A percentile compares a stretch with the other conserved stretches of the same genome.
phyloP scores from a whole-genome alignment of 2,329 filamentous ascomycete genomes.

The Metarhizium brunneum region DNA sequence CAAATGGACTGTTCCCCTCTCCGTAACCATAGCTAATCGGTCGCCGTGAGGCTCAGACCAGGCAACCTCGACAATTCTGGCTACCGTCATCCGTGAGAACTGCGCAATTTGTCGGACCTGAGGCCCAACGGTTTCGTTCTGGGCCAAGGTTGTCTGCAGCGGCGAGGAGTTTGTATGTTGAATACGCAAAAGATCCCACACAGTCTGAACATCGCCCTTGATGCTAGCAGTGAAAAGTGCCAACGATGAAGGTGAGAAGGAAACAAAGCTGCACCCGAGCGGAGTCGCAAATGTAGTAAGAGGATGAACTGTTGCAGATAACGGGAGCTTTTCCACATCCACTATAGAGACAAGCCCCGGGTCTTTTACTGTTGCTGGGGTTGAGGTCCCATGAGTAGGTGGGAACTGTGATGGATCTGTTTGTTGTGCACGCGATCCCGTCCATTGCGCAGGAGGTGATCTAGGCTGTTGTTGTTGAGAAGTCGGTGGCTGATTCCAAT shows the following conservation, averaged over 20 bases:
- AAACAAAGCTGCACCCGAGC: constrained; percentile 72
- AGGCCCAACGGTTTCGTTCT: constrained; percentile 38
- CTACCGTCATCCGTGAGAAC: constrained; percentile 85
- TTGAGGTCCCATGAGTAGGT: constrained; percentile 52
- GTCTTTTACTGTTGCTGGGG: constrained; percentile 51
- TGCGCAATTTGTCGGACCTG: constrained; percentile 76
- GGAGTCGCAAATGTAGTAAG: constrained; percentile 62
- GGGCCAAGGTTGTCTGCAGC: constrained; percentile 38
- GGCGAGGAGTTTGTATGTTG: constrained; percentile 54
- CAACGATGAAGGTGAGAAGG: constrained; percentile 65
- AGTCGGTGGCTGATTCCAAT: constrained; percentile 55
- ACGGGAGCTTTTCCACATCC: constrained; percentile 54
- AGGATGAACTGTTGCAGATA: constrained; percentile 46
- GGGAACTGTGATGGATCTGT: constrained; percentile 52
- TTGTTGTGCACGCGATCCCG: constrained; percentile 32
- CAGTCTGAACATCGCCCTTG: constrained; percentile 74
- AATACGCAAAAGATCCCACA: constrained; percentile 68
- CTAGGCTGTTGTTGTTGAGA: constrained; percentile 25
- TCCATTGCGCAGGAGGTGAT: constrained; percentile 41
- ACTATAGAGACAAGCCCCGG: constrained; percentile 67
- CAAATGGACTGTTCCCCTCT: constrained; percentile 90
- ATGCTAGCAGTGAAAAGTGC: constrained; percentile 70
- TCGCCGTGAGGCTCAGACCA: constrained; percentile 80
- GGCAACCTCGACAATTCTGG: constrained; percentile 79
- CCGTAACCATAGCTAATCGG: constrained; percentile 79